Conservation (phyloP, 2,329 filamentous ascomycete genomes). For the Verticillium alfalfae region DNA sequence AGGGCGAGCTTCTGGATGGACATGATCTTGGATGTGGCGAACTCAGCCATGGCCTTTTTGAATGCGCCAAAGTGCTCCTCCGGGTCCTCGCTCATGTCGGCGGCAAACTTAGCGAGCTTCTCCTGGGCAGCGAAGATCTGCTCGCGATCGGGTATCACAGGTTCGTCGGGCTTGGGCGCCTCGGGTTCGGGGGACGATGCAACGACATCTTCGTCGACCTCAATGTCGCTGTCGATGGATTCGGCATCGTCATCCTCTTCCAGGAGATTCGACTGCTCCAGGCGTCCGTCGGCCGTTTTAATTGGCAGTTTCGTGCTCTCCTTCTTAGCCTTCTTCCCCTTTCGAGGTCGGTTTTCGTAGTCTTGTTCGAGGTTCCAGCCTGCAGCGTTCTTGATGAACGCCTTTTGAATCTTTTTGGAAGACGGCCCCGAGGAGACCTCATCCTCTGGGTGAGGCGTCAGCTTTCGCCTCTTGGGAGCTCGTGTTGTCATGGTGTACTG, state of each 20-base stretch:
- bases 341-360: conserved; percentile 77
- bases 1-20: conserved; percentile 82
- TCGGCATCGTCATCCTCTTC: conserved; percentile 57
- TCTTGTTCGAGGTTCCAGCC: conserved; percentile 90
- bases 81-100: conserved; percentile 80
- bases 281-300: conserved; percentile 71
- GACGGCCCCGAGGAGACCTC: conserved; percentile 28
- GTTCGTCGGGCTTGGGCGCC: conserved; percentile 43
- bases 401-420: conserved; percentile 44
- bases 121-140: conserved; percentile 87
- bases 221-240: conserved; percentile 54
- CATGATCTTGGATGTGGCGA: conserved; percentile 63
- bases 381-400: conserved; percentile 68
- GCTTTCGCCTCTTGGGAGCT: conserved; percentile 52
- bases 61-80: conserved; percentile 83
- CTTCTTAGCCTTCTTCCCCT: conserved; percentile 64
- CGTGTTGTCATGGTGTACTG: conserved; percentile 36
- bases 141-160: conserved; percentile 66
- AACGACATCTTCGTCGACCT: conserved; percentile 53
- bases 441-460: conserved; percentile 46
- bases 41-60: conserved; percentile 63
- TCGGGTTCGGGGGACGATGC: conserved; percentile 40
- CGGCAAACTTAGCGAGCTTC: conserved; percentile 79
- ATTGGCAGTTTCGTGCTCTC: conserved; percentile 77
- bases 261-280: conserved; percentile 54